Evolutionary conservation across 345 rosid genomes (phyloP), one percentile per base, ranked within the genome.

Genomic region (Brassica carinata): DNA sequence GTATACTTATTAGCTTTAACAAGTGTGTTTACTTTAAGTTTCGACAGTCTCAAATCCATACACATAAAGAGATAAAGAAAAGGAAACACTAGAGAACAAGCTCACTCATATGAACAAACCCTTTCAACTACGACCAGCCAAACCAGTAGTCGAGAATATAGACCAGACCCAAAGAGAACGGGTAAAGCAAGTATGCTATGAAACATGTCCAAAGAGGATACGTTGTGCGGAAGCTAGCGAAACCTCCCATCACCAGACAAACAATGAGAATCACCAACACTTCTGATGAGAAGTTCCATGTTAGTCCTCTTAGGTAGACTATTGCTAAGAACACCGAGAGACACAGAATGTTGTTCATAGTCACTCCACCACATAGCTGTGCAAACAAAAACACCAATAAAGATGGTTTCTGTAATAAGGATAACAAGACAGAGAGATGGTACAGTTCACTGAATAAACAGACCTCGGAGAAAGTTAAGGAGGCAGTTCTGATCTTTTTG

Each of bases 241-340:
- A 93, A 69, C 68, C 76, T 1, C 93, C 91, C 98, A 91, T 96
- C 82, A 96, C 88, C 0, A 93, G 4, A 85, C 98, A 93, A 8
- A 92, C 96, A 0, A 96, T 90, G 57, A 92, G 86, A 72, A 96
- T 92, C 33, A 93, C 90, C 31, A 96, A 83, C 83, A 96, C 99
- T 86, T 96, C 98, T 2, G 98, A 80, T 53, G 99, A 96, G 83
- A 96, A 96, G 89, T 96, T 93, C 99, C 98, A 96, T 26, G 93
- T 89, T 73, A 96, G 80, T 61, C 90, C 99, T 83, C 98, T 76
- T 2, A 73, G 4, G 61, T 92, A 96, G 19, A 96, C 95, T n/a
- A 96, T 88, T 0, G 94, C 94, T 75, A 93, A 77, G 89, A 96
- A 96, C 53, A 96, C 99, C 1, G 98, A 89, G 29, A 93, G 87